These are phyloP conservation scores for Amylostereum areolatum DNA, from an alignment of 1,284 basidiomycete genomes.

Conservation along the genomic window DNA sequence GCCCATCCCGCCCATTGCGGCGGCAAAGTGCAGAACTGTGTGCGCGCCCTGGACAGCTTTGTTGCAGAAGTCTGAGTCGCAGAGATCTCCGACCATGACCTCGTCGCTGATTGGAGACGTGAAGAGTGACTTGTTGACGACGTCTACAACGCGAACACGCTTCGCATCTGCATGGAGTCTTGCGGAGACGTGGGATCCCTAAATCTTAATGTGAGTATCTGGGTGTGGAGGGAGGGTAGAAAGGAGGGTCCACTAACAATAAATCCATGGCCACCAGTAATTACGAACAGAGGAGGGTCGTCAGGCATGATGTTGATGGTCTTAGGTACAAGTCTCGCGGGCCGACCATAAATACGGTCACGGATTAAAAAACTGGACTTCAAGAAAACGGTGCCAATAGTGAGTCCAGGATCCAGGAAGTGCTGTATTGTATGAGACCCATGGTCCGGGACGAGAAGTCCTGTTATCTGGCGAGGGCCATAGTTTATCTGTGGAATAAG, in stretches of 20 bases:
- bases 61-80: conserved; percentile 34
- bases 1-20: conserved; percentile 59
- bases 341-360: no score
- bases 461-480: no score
- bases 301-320: not conserved
- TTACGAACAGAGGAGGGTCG: conserved; percentile 24
- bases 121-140: conserved; percentile 21
- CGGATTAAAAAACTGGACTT: no score
- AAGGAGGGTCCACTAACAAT: conserved; percentile 32
- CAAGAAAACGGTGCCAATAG: no score
- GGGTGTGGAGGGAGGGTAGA: not conserved
- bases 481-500: no score
- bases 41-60: conserved; percentile 31
- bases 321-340: no score
- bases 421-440: no score
- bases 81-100: conserved; percentile 38
- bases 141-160: conserved; percentile 40
- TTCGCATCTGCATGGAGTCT: conserved; percentile 27
- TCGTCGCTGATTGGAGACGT: conserved; percentile 27
- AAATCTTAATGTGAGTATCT: conserved; percentile 1
- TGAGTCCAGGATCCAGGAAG: no score
- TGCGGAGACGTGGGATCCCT: conserved; percentile 49
- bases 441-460: no score
- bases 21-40: conserved; percentile 50
- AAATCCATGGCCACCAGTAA: conserved; percentile 54